Evolutionary conservation across 192 early-diverging fungal species (phyloP).

Genomic region (Diversispora eburnea): DNA sequence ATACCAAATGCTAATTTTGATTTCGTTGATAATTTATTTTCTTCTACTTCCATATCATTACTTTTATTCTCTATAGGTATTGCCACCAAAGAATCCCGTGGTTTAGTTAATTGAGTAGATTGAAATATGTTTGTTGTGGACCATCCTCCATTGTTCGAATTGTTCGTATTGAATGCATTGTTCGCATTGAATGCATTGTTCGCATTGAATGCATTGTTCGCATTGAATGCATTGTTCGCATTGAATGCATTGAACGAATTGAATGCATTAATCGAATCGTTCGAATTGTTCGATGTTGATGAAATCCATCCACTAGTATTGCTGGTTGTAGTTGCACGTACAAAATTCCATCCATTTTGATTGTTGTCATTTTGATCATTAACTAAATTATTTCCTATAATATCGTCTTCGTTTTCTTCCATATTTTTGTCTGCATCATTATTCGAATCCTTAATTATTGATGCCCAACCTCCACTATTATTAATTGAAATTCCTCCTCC

Average conservation of each 20-base stretch:
- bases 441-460: neutral
- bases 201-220: too few relatives aligned
- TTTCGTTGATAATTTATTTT: neutral
- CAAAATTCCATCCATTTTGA: conserved; percentile 1
- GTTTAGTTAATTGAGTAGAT: neutral
- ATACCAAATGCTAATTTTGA: neutral
- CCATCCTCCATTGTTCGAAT: neutral
- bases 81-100: neutral
- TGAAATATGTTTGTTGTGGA: neutral
- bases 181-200: too few relatives aligned
- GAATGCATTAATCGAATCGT: too few relatives aligned
- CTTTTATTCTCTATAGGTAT: neutral
- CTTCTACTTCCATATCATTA: neutral
- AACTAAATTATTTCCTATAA: neutral
- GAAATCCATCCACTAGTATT: conserved; percentile 15
- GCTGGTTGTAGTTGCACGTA: conserved; percentile 6
- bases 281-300: neutral
- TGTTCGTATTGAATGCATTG: too few relatives aligned
- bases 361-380: neutral
- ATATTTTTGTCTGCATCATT: too few relatives aligned
- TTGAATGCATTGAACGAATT: too few relatives aligned
- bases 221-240: too few relatives aligned
- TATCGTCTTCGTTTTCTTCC: too few relatives aligned
- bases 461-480: neutral
- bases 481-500: neutral